Percentiles rank a stretch among this genome's conserved stretches.
Evolutionary conservation across 78 protist species (phyloP).

Genomic region (Andalucia godoyi): DNA sequence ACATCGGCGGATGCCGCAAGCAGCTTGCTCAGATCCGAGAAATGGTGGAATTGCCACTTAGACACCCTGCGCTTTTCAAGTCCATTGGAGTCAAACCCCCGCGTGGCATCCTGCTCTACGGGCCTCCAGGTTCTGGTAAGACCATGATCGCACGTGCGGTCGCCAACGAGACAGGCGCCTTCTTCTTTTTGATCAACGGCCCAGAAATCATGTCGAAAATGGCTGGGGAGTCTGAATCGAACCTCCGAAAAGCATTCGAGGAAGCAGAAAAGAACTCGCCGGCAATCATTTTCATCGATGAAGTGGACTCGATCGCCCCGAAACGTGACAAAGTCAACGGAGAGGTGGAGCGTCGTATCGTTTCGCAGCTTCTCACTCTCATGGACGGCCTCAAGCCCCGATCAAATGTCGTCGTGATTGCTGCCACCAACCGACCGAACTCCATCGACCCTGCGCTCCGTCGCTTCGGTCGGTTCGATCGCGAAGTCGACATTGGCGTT

Average conservation of each 20-base stretch:
- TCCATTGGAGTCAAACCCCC: constrained; percentile 96
- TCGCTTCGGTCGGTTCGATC: constrained; percentile 99
- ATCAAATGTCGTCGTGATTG: constrained; percentile 97
- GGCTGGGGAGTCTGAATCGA: constrained; percentile 98
- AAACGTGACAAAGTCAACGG: constrained; percentile 99
- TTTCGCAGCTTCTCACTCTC: constrained; percentile 98
- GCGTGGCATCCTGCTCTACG: constrained; percentile 89
- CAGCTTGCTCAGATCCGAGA: constrained; percentile 97
- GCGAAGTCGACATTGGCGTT: constrained; percentile 99
- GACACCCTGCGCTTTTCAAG: constrained; percentile 98
- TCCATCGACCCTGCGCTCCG: constrained; percentile 99
- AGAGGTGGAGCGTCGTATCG: constrained; percentile 99
- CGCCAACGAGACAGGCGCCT: constrained; percentile 99
- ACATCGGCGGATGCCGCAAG: constrained; percentile 98
- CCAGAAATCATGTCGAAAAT: constrained; percentile 98
- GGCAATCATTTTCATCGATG: constrained; percentile 98
- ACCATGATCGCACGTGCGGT: constrained; percentile 99
- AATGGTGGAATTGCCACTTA: constrained; percentile 98
- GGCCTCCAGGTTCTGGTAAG: constrained; percentile 99
- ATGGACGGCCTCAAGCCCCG: constrained; percentile 99
- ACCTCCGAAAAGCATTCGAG: constrained; percentile 98
- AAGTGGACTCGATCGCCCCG: constrained; percentile 99
- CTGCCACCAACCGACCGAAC: constrained; percentile 99
- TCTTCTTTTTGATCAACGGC: constrained; percentile 99
- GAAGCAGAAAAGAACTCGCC: constrained; percentile 99